These are phyloP conservation scores for Quercus rubra DNA, from an alignment of 306 rosid species.

Conservation along the genomic window DNA sequence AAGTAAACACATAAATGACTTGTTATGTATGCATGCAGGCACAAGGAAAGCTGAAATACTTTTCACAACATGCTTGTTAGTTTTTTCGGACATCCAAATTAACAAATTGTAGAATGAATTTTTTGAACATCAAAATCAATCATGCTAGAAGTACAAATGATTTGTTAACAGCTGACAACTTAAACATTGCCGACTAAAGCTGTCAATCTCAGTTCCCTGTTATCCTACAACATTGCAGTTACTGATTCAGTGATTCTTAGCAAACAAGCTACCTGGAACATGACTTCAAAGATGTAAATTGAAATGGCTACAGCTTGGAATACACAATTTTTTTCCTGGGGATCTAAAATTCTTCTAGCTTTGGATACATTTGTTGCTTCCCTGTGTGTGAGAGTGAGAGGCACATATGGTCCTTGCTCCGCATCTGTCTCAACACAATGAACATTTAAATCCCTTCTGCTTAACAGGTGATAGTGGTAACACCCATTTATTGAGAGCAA, in stretches of 20 bases:
- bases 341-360: slow-evolving; percentile 22
- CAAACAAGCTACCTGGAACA: slow-evolving; percentile 52
- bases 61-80: slow-evolving; percentile 5
- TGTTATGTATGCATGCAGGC: not conserved
- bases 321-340: slow-evolving; percentile 3
- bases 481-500: slow-evolving; percentile 61
- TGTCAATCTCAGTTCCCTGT: not conserved
- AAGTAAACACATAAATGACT: slow-evolving; percentile 16
- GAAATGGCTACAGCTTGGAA: slow-evolving; percentile 27
- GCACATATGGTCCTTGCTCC: slow-evolving; percentile 51
- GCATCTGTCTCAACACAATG: slow-evolving; percentile 32
- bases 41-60: slow-evolving; percentile 5
- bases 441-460: slow-evolving; percentile 15
- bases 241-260: not conserved
- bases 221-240: slow-evolving; percentile 3
- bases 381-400: slow-evolving; percentile 44
- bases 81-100: not conserved
- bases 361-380: slow-evolving; percentile 29
- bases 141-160: not conserved
- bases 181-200: not conserved
- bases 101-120: not conserved
- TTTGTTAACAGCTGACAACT: not conserved
- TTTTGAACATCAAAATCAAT: slow-evolving; percentile 10
- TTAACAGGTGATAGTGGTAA: slow-evolving; percentile 35
- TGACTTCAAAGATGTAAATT: slow-evolving; percentile 34